Evolutionary conservation across 2,329 filamentous ascomycete genomes (phyloP), one percentile per base, ranked within the genome.

Genomic region (Colletotrichum incanum): DNA sequence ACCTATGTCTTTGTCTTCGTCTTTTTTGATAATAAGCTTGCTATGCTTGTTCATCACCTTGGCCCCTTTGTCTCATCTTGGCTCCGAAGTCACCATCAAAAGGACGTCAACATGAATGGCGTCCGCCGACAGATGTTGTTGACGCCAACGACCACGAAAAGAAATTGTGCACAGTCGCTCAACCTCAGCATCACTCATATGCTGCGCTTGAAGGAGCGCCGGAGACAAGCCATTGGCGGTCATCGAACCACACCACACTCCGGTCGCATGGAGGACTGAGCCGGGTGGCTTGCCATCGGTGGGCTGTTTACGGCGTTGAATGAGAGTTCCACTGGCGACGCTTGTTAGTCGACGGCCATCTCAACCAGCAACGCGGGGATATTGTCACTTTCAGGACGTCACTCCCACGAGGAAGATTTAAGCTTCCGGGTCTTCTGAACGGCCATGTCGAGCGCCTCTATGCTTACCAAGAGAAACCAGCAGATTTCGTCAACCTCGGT

Each of bases 391-490:
- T 61, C 49, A 37, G 34, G 1, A 9, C 5, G 4, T 26, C 12
- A 8, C 26, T 60, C 26, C 20, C 26, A 9, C 18, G 18, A 45
- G 9, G 43, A 7, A 9, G 37, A 11, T 28, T 18, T 34, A 39
- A 41, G 20, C 20, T 60, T 60, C 45, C 45, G 26, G 34, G 9
- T 41, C 52, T 43, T 54, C 31, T 45, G 16, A 18, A 31, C 52
- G 37, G 43, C n/a, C 41, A 34, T 45, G 23, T 20, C 9, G 20
- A 26, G 14, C 20, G 34, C n/a, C 8, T 23, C 16, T 9, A 12
- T 23, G 52, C 67, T 68, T 47, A 65, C 50, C 28, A 58, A 68
- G 50, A 65, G 6, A 16, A 39, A 14, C 7, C 43, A 20, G 20
- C 31, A 37, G 26, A 28, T 26, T 6, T 41, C 31, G 39, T 23